These are phyloP conservation scores for Musa itinerans DNA, from an alignment of 176 grass and related monocot genomes.

Conservation along the genomic window DNA sequence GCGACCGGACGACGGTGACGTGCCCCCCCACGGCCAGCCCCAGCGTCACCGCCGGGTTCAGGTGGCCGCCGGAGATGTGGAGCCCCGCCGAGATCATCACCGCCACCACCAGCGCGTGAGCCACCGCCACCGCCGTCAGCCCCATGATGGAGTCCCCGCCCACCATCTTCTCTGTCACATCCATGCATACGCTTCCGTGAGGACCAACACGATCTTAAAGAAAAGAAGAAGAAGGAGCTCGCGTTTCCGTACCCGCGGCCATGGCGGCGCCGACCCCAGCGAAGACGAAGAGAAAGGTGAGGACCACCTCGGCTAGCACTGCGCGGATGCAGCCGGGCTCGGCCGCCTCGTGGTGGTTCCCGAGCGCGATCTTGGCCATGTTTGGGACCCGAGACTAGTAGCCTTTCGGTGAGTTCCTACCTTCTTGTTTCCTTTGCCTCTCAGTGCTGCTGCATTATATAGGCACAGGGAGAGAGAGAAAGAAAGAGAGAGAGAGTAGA, in stretches of 20 bases:
- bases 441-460: background rate
- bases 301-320: slow-evolving; percentile 59
- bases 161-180: slow-evolving; percentile 39
- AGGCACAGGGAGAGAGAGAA: too few species aligned
- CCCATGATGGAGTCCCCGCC: slow-evolving; percentile 60
- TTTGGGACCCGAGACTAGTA: background rate
- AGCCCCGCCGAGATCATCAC: slow-evolving; percentile 73
- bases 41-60: slow-evolving; percentile 78
- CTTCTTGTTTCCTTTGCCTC: background rate
- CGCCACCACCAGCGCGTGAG: slow-evolving; percentile 62
- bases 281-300: slow-evolving; percentile 96
- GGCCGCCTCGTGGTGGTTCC: slow-evolving; percentile 41
- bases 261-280: slow-evolving; percentile 71
- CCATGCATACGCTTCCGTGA: too few species aligned
- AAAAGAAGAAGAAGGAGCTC: background rate
- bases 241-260: slow-evolving; percentile 33
- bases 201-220: background rate
- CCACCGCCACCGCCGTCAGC: slow-evolving; percentile 61
- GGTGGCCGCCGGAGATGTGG: slow-evolving; percentile 74
- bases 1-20: slow-evolving; percentile 62
- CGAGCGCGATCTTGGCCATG: slow-evolving; percentile 73
- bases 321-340: slow-evolving; percentile 55
- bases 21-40: slow-evolving; percentile 51
- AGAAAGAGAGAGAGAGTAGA: too few species aligned
- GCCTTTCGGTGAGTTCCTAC: background rate